Evolutionary conservation across 2,329 filamentous ascomycete genomes (phyloP), one percentile per base, ranked within the genome.

Genomic region (Coniochaeta sp.): DNA sequence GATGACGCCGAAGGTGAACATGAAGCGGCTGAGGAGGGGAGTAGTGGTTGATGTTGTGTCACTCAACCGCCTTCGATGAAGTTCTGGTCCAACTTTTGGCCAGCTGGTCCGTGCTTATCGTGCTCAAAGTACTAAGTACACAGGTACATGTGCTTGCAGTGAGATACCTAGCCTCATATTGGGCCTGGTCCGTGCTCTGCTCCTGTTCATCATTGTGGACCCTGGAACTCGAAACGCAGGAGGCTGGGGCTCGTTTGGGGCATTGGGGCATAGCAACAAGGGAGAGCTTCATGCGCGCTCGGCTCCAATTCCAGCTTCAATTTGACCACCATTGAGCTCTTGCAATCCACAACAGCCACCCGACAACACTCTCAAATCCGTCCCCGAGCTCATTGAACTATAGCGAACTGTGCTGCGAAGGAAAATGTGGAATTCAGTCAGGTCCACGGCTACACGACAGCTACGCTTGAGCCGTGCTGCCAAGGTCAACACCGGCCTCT

Each of bases 361-460:
- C 36, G 34, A 44, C 12, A 26, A n/a, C 36, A 43, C 33, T 5
- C 16, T 5, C 17, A 43, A 38, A 36, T 9, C 24, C n/a, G 6
- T 56, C 31, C 14, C 24, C 17, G 17, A n/a, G 19, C 33, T 52
- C n/a, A 50, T 6, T 5, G 26, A 28, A 52, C 8, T 2, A 2
- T 17, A 2, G 14, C 24, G 14, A 28, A 14, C 22, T 31, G 24
- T 17, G 14, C 8, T n/a, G 24, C 14, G 9, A 17, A 9, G 8
- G 7, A 44, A 44, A 50, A 69, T 69, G 67, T 64, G 61, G 62
- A 63, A 64, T 26, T 26, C 64, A 60, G 64, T 68, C 63, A 64
- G 64, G 31, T 61, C 62, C 56, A 62, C 63, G 60, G 59, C 63
- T 40, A 63, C 60, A 24, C 63, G 63, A 34, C 63, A 59, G 62